Conservation (phyloP, 352 stramenopile genomes). For the Phytophthora cryptogea region DNA sequence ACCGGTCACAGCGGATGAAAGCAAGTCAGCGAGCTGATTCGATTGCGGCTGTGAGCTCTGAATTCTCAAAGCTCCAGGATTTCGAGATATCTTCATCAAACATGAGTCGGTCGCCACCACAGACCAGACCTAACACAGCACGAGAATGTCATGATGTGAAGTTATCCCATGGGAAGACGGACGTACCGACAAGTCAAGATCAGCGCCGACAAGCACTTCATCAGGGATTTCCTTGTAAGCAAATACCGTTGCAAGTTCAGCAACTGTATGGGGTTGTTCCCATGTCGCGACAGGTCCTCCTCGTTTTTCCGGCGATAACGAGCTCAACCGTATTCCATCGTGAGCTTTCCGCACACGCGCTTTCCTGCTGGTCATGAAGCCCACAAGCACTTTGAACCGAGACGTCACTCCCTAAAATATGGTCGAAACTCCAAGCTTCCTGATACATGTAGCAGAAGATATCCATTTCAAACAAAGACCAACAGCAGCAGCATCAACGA, state of each 20-base stretch:
- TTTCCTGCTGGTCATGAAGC: constrained; percentile 43
- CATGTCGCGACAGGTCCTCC: neutral
- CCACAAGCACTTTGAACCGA: neutral
- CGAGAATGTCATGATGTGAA: neutral
- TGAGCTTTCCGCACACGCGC: constrained; percentile 40
- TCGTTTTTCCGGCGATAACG: constrained; percentile 13
- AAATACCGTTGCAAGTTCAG: constrained; percentile 51
- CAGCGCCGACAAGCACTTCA: constrained; percentile 58
- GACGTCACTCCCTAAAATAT: constrained; percentile 17
- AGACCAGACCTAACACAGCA: constrained; percentile 54
- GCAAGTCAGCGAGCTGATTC: constrained; percentile 51
- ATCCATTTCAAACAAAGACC: no score
- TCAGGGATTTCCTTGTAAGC: constrained; percentile 66
- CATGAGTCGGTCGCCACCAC: constrained; percentile 69
- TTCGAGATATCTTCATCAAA: constrained; percentile 40
- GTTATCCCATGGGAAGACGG: neutral
- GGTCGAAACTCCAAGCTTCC: constrained; percentile 10
- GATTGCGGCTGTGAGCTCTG: constrained; percentile 18
- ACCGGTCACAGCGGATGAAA: constrained; percentile 21
- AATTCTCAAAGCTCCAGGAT: neutral
- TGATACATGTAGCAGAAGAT: neutral
- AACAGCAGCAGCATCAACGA: no score
- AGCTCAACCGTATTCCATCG: constrained; percentile 57
- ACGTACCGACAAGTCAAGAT: constrained; percentile 67
- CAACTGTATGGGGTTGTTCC: constrained; percentile 22